Percentiles rank a stretch among this genome's conserved stretches.
These are phyloP conservation scores for Sclerotiophoma versabilis DNA, from an alignment of 2,329 filamentous ascomycete genomes.

Conservation along the genomic window DNA sequence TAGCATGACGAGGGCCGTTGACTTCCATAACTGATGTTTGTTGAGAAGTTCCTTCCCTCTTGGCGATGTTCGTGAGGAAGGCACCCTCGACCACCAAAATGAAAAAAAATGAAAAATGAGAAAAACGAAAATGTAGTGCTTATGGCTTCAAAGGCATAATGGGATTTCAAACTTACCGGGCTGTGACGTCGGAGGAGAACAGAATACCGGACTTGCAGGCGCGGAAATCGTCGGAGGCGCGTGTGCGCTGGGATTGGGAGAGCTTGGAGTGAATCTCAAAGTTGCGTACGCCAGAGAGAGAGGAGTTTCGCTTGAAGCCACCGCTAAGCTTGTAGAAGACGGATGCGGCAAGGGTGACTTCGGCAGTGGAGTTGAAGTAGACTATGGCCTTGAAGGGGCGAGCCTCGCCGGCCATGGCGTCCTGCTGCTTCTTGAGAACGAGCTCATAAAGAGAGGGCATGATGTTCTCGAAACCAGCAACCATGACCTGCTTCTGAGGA, in stretches of 20 bases:
- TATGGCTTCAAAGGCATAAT: not conserved
- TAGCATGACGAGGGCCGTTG: too few relatives aligned
- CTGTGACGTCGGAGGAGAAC: conserved; percentile 60
- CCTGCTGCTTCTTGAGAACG: conserved; percentile 65
- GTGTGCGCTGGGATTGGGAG: conserved; percentile 72
- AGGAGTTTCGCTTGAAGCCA: conserved; percentile 41
- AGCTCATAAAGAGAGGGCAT: conserved; percentile 82
- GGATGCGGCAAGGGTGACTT: conserved; percentile 70
- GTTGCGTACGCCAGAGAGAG: conserved; percentile 49
- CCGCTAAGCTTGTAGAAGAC: conserved; percentile 62
- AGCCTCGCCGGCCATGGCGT: conserved; percentile 50
- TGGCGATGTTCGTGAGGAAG: too few relatives aligned
- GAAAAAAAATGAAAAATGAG: too few relatives aligned
- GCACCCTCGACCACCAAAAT: too few relatives aligned
- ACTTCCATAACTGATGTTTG: too few relatives aligned
- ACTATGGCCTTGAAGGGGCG: conserved; percentile 93
- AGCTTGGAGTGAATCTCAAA: conserved; percentile 82
- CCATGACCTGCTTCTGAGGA: conserved; percentile 76
- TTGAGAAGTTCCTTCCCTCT: too few relatives aligned
- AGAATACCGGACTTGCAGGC: conserved; percentile 62
- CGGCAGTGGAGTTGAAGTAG: conserved; percentile 82
- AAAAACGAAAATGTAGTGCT: too few relatives aligned
- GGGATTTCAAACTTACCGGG: conserved; percentile 26
- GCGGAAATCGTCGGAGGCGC: conserved; percentile 76
- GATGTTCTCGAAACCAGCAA: conserved; percentile 75